A percentile compares a stretch with the other conserved stretches of the same genome.
Conservation (phyloP, 2,329 filamentous ascomycete genomes). For the Sporothrix euskadiensis region DNA sequence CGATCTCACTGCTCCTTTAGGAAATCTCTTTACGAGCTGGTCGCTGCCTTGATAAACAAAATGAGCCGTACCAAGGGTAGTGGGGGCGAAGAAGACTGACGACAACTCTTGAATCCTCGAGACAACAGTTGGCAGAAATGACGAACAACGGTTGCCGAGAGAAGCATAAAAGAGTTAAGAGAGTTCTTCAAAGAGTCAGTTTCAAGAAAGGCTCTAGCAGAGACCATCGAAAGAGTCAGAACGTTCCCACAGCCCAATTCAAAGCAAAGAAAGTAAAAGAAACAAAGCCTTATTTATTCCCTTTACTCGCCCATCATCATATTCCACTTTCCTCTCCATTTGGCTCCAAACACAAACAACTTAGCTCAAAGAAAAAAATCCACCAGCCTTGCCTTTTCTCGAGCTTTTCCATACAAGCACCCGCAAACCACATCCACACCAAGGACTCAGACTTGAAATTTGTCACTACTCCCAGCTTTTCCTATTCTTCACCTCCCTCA, state of each 20-base stretch:
- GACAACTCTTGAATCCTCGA: slow-evolving; percentile 7
- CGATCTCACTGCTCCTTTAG: not conserved
- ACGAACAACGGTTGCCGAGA: not conserved
- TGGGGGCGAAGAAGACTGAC: slow-evolving; percentile 2
- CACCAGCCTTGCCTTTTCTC: slow-evolving; percentile 10
- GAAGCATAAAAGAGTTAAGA: not conserved
- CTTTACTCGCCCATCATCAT: not conserved
- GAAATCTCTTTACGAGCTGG: not conserved
- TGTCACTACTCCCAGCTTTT: not conserved
- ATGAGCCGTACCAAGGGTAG: not conserved
- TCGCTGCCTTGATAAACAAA: not conserved
- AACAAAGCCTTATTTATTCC: not conserved
- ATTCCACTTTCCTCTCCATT: slow-evolving; percentile 1
- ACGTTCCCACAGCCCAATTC: not conserved
- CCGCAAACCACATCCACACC: not conserved
- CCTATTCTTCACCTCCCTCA: slow-evolving; percentile 16
- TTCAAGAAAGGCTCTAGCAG: not conserved
- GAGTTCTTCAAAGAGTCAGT: not conserved
- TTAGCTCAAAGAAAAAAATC: slow-evolving; percentile 3
- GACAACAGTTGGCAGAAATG: not conserved
- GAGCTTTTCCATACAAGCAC: not conserved
- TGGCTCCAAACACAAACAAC: not conserved
- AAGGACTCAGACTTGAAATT: not conserved
- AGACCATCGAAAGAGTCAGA: slow-evolving; percentile 7
- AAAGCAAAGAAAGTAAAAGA: not conserved